Evolutionary conservation across 768 basidiomycete genomes (phyloP).

Genomic region (Agrocybe chaxingu): DNA sequence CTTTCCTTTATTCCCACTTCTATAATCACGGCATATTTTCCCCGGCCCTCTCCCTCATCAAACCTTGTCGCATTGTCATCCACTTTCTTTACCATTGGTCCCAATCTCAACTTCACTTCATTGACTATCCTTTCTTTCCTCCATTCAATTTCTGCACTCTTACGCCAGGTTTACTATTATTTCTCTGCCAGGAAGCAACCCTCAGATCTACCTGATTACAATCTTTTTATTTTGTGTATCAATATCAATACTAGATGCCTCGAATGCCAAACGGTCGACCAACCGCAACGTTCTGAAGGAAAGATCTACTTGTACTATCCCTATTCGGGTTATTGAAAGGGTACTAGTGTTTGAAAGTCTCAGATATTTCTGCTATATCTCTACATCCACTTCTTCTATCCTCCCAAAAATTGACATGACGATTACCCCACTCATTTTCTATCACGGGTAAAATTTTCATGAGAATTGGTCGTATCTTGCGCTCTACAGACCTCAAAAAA

Average conservation of each 20-base stretch:
- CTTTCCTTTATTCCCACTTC: too few species aligned
- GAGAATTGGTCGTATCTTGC: too few species aligned
- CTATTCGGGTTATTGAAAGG: too few species aligned
- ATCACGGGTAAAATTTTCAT: too few species aligned
- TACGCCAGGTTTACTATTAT: neutral
- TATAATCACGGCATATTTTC: neutral
- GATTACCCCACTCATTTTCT: too few species aligned
- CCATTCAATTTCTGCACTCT: slow-evolving; percentile 1
- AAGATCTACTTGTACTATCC: neutral
- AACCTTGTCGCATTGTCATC: slow-evolving; percentile 3
- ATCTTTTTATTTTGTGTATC: slow-evolving; percentile 24
- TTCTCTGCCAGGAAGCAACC: slow-evolving; percentile 10
- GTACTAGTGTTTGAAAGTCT: too few species aligned
- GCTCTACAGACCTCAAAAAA: too few species aligned
- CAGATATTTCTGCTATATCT: too few species aligned
- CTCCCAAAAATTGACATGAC: too few species aligned
- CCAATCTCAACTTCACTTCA: neutral
- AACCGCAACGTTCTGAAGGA: neutral
- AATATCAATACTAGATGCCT: slow-evolving; percentile 23
- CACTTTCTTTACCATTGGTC: neutral
- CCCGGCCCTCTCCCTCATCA: slow-evolving; percentile 6
- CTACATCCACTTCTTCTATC: too few species aligned
- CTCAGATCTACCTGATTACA: slow-evolving; percentile 14
- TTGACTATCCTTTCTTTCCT: neutral
- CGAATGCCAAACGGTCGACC: slow-evolving; percentile 5